phyloP scores from a whole-genome alignment of 2,329 filamentous ascomycete genomes.

The Chaetomiaceae sp. region DNA sequence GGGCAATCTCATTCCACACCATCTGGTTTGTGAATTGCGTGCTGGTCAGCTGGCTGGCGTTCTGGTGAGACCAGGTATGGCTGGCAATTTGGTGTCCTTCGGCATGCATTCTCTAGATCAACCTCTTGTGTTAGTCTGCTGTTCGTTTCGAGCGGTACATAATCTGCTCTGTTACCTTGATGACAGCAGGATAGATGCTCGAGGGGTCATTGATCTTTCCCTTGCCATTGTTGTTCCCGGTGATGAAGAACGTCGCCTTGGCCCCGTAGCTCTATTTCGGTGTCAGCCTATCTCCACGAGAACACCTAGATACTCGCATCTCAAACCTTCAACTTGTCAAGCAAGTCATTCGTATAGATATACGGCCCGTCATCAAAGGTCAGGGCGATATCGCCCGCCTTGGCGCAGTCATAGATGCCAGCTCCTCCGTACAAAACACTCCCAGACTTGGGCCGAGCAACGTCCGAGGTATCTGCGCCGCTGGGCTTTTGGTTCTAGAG shows the following conservation, averaged over 20 bases:
- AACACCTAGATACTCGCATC: neutral
- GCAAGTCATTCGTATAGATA: constrained; percentile 54
- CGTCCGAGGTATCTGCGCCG: constrained; percentile 50
- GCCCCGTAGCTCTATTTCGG: constrained; percentile 44
- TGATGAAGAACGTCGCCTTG: constrained; percentile 65
- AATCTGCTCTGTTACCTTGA: constrained; percentile 34
- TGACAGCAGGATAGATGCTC: constrained; percentile 41
- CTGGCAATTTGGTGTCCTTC: constrained; percentile 46
- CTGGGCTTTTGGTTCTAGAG: constrained; percentile 43
- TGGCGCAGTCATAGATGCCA: constrained; percentile 52
- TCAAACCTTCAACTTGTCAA: constrained; percentile 50
- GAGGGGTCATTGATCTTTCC: constrained; percentile 49
- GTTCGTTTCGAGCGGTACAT: neutral
- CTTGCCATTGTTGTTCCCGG: constrained; percentile 52
- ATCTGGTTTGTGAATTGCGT: constrained; percentile 37
- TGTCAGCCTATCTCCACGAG: no score
- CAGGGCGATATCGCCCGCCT: constrained; percentile 57
- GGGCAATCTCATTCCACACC: constrained; percentile 41
- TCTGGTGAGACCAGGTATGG: constrained; percentile 44
- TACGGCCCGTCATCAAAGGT: constrained; percentile 66
- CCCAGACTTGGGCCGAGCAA: constrained; percentile 50
- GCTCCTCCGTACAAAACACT: constrained; percentile 50
- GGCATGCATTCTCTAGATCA: constrained; percentile 38
- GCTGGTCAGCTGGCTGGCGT: constrained; percentile 34
- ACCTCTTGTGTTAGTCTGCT: constrained; percentile 25